Base-by-base conservation (phyloP, 108 stramenopile genomes). In the Nitzschia putrida region DNA sequence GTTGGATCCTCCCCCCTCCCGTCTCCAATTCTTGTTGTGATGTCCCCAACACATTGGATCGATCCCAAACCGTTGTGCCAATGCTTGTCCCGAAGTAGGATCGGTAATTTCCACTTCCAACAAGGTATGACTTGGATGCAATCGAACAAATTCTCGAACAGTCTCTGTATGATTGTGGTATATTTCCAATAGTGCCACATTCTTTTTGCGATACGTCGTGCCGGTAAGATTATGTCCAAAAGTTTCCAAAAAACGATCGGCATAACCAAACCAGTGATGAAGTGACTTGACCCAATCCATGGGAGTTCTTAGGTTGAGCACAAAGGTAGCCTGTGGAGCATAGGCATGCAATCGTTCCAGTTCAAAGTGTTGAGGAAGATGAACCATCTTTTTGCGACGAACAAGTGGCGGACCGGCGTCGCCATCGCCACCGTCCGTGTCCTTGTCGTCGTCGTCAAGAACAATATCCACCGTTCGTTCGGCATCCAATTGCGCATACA, bases 321-420 rank as follows among this genome's bases (percentile, higher is more conserved):
- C 51, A 16, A 60, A 76, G 21, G 80, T 81, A 2, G 80, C 74
- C 11, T 81, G 68, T 2, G 80, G 76, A 52, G 65, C n/a, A 24
- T 60, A 49, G n/a, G 52, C 52, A 50, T 81, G 76, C 5, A 81
- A 50, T 43, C 57, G 13, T 11, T 81, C 76, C 26, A 81, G 34
- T 0, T 66, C 54, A 39, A 43, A 54, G 38, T 72, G 65, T 59
- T 81, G 80, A 37, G 80, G 80, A 23, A 77, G 59, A 51, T 72
- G 64, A 2, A 66, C 53, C 0, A 26, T 13, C 26, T 18, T 25
- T 34, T 34, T 1, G 29, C 29, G 29, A 3, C 29, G 29, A 34
- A 1, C 29, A 1, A 4, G 29, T 34, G 29, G 29, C n/a, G n/a
- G n/a, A n/a, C n/a, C n/a, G n/a, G n/a, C n/a, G n/a, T n/a, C n/a